Evolutionary conservation across 129 eudicot species (phyloP).

Genomic region (Silybum marianum): DNA sequence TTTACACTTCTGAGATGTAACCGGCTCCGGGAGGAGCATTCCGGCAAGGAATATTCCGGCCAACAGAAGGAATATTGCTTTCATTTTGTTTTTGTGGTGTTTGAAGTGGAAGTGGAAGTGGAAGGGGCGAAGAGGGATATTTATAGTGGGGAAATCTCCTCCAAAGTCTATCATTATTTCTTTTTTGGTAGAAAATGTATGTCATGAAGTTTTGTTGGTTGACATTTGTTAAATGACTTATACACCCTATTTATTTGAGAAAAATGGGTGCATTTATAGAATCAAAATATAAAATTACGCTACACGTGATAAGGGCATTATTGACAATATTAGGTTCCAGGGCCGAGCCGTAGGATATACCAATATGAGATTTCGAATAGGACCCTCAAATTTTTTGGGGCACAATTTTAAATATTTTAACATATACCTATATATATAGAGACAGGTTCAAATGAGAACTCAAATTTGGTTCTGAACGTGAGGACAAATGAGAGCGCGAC

Average conservation of each 20-base stretch:
- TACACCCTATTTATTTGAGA: not conserved
- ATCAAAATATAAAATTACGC: not conserved
- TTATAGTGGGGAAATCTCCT: too few species aligned
- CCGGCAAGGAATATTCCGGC: slow-evolving; percentile 6
- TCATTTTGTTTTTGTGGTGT: slow-evolving; percentile 12
- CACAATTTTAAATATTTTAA: too few species aligned
- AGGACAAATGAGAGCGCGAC: too few species aligned
- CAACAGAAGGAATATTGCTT: not conserved
- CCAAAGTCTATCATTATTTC: not conserved
- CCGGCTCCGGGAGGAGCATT: slow-evolving; percentile 7
- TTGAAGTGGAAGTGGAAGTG: not conserved
- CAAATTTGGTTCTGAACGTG: too few species aligned
- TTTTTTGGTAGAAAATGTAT: too few species aligned
- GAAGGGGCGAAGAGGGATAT: not conserved
- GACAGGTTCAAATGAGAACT: too few species aligned
- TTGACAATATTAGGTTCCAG: not conserved
- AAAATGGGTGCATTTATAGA: too few species aligned
- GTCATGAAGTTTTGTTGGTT: not conserved
- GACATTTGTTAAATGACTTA: not conserved
- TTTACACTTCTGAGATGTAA: slow-evolving; percentile 18
- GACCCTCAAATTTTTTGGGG: too few species aligned
- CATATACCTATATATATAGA: too few species aligned
- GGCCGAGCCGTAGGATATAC: too few species aligned
- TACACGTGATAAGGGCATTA: not conserved
- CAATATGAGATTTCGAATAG: too few species aligned